Evolutionary conservation across 2,329 filamentous ascomycete species (phyloP).

Genomic region (Zymoseptoria passerinii): DNA sequence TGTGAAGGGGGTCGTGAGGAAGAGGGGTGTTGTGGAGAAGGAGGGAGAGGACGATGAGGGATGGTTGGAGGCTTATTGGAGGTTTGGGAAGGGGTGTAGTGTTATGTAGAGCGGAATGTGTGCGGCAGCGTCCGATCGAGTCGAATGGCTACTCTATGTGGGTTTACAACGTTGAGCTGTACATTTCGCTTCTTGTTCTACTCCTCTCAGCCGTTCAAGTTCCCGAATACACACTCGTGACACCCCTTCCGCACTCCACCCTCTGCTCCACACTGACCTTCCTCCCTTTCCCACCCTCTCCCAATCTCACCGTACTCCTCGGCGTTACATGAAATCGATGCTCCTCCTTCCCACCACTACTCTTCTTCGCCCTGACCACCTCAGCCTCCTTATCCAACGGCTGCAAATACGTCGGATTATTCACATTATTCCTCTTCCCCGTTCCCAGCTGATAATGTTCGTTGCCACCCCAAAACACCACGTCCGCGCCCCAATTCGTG

Average conservation of each 20-base stretch:
- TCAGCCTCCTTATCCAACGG: constrained; percentile 61
- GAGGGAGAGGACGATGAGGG: constrained; percentile 56
- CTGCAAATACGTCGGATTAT: constrained; percentile 67
- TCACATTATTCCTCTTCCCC: constrained; percentile 74
- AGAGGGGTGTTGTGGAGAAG: constrained; percentile 29
- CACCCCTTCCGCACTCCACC: constrained; percentile 74
- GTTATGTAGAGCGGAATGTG: constrained; percentile 42
- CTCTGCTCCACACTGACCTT: constrained; percentile 74
- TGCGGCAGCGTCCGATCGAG: too few species aligned
- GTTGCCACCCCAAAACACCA: constrained; percentile 91
- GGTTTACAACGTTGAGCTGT: neutral
- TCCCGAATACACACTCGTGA: constrained; percentile 72
- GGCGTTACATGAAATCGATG: constrained; percentile 78
- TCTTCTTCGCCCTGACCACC: constrained; percentile 50
- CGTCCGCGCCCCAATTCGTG: constrained; percentile 81
- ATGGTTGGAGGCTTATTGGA: constrained; percentile 60
- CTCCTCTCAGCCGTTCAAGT: constrained; percentile 5
- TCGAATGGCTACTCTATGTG: too few species aligned
- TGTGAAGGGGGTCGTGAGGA: constrained; percentile 64
- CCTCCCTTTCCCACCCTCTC: constrained; percentile 57
- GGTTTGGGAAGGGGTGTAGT: constrained; percentile 33
- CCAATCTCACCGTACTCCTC: constrained; percentile 58
- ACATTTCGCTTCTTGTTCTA: neutral
- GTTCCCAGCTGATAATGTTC: constrained; percentile 90
- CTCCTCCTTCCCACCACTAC: constrained; percentile 52